These are phyloP conservation scores for Quillaja saponaria DNA, from an alignment of 306 rosid species.

Conservation along the genomic window DNA sequence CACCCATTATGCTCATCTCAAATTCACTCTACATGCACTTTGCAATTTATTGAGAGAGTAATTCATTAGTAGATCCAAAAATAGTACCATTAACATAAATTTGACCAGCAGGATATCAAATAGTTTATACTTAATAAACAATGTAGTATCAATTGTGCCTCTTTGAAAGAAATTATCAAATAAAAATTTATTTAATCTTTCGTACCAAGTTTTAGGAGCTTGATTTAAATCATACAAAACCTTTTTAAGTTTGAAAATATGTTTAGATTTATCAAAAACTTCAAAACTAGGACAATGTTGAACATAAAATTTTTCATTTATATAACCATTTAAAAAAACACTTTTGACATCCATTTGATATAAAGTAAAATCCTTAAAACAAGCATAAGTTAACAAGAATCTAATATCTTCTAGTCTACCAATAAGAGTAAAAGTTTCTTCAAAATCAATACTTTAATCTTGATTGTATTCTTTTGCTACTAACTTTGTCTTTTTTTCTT, in stretches of 20 bases:
- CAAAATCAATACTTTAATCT: too few species aligned
- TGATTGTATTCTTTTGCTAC: too few species aligned
- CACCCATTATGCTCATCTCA: constrained; percentile 7
- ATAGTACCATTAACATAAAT: constrained; percentile 2
- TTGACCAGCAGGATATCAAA: background rate
- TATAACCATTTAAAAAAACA: background rate
- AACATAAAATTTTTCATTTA: background rate
- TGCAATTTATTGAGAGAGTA: background rate
- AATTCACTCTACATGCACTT: background rate
- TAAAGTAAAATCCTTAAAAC: background rate
- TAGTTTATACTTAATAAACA: background rate
- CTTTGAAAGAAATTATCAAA: background rate
- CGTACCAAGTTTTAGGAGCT: constrained; percentile 7
- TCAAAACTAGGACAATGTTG: background rate
- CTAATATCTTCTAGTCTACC: background rate
- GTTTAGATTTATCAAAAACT: background rate
- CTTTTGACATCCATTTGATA: constrained; percentile 4
- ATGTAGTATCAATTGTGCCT: background rate
- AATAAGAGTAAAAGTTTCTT: background rate
- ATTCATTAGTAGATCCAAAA: background rate
- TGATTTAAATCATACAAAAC: background rate
- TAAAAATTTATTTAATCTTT: background rate
- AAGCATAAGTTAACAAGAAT: background rate
- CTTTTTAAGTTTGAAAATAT: background rate
- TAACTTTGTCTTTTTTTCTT: too few species aligned